These are phyloP conservation scores for Abrus precatorius DNA, from an alignment of 306 rosid species.

Conservation along the genomic window DNA sequence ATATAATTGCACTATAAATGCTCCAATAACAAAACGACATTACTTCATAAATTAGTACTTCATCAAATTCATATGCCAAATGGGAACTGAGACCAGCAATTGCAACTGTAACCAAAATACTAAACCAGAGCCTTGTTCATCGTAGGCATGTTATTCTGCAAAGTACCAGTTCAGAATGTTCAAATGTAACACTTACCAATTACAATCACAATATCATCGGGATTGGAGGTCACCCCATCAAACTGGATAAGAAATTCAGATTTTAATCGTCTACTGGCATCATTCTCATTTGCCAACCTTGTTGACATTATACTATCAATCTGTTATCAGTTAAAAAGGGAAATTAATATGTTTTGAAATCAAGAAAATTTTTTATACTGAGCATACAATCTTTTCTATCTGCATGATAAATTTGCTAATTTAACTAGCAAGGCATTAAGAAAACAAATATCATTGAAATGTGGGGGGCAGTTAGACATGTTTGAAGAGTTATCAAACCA, in stretches of 20 bases:
- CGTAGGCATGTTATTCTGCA: slow-evolving; percentile 22
- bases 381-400: slow-evolving; percentile 11
- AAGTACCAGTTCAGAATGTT: slow-evolving; percentile 22
- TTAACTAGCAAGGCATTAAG: slow-evolving; percentile 8
- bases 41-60: not conserved
- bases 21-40: slow-evolving; percentile 30
- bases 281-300: slow-evolving; percentile 84
- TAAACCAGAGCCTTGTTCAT: slow-evolving; percentile 17
- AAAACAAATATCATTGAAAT: not conserved
- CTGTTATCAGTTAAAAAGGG: slow-evolving; percentile 55
- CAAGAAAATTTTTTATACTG: not conserved
- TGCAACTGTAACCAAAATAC: slow-evolving; percentile 13
- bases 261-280: slow-evolving; percentile 94
- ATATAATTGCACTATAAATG: slow-evolving; percentile 1
- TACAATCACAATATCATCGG: slow-evolving; percentile 88
- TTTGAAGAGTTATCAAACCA: slow-evolving; percentile 22
- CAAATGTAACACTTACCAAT: slow-evolving; percentile 71
- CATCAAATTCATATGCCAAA: slow-evolving; percentile 26
- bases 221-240: slow-evolving; percentile 95
- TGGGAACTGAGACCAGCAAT: slow-evolving; percentile 21
- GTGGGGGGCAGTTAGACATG: not conserved
- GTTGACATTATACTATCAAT: slow-evolving; percentile 98
- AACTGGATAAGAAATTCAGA: slow-evolving; percentile 97
- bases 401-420: not conserved
- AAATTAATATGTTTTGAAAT: slow-evolving; percentile 26